Conservation (phyloP, 345 rosid species). For the Sisymbrium altissimum region DNA sequence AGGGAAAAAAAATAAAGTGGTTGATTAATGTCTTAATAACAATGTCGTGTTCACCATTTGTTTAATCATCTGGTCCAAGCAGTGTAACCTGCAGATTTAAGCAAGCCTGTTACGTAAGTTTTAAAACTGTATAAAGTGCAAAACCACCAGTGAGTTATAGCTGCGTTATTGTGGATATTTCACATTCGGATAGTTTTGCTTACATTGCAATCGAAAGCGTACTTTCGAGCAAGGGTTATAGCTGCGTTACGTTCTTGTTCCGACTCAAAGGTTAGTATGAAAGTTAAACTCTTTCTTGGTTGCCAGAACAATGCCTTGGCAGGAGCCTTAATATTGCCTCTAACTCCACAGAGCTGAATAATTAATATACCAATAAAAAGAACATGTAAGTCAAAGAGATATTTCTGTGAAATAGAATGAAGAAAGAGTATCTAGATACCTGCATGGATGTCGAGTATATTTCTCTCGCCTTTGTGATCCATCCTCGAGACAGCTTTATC, state of each 20-base stretch:
- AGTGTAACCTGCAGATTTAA: slow-evolving; percentile 61
- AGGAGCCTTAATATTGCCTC: slow-evolving; percentile 50
- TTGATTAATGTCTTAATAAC: slow-evolving; percentile 18
- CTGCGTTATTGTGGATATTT: too few species aligned
- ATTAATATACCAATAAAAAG: too few species aligned
- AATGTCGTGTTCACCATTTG: slow-evolving; percentile 4
- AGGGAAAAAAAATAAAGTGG: too few species aligned
- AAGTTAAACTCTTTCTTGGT: slow-evolving; percentile 79
- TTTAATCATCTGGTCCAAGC: slow-evolving; percentile 73
- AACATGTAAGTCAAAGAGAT: too few species aligned
- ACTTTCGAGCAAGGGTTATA: slow-evolving; percentile 71
- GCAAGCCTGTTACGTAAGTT: neutral
- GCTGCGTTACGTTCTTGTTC: slow-evolving; percentile 89
- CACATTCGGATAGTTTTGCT: slow-evolving; percentile 18
- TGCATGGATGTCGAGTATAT: slow-evolving; percentile 79
- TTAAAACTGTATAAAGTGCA: neutral
- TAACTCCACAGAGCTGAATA: slow-evolving; percentile 71
- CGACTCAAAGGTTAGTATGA: slow-evolving; percentile 71
- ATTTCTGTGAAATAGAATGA: neutral
- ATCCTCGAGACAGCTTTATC: slow-evolving; percentile 91
- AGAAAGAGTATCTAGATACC: slow-evolving; percentile 42
- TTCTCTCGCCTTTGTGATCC: slow-evolving; percentile 97
- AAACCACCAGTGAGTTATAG: neutral
- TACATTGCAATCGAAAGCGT: slow-evolving; percentile 86
- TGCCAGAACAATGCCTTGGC: slow-evolving; percentile 86